These are phyloP conservation scores for Phytophthora pseudosyringae DNA, from an alignment of 352 stramenopile species.

Conservation along the genomic window DNA sequence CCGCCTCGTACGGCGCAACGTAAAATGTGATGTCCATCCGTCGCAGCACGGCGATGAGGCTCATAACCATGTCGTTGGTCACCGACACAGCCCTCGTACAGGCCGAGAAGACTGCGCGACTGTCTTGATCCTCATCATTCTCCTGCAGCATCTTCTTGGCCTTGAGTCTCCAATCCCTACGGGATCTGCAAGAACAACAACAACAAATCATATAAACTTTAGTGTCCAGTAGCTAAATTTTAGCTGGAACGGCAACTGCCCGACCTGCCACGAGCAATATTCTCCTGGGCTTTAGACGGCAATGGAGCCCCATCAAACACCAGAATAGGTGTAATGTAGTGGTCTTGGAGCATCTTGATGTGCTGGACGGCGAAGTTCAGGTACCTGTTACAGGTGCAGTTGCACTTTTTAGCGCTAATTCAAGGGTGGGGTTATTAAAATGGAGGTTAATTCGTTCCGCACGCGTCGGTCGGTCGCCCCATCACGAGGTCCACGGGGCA, in stretches of 20 bases:
- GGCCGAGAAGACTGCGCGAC: conserved; percentile 27
- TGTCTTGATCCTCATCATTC: conserved; percentile 27
- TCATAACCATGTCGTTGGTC: conserved; percentile 79
- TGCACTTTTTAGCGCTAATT: conserved; percentile 40
- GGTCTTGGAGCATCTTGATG: conserved; percentile 86
- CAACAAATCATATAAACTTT: not conserved
- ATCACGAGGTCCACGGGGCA: conserved; percentile 87
- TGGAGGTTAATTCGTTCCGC: conserved; percentile 39
- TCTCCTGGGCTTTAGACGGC: conserved; percentile 85
- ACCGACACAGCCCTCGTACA: conserved; percentile 69
- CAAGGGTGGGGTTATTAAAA: conserved; percentile 13
- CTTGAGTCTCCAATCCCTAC: conserved; percentile 51
- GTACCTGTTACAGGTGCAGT: conserved; percentile 48
- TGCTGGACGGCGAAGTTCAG: conserved; percentile 90
- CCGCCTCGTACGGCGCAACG: conserved; percentile 97
- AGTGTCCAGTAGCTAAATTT: conserved; percentile 2
- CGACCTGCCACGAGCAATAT: conserved; percentile 55
- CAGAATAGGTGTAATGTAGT: conserved; percentile 88
- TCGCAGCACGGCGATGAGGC: conserved; percentile 64
- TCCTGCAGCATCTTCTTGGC: conserved; percentile 37
- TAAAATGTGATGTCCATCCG: conserved; percentile 90
- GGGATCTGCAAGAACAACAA: conserved; percentile 32
- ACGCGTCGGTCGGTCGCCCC: conserved; percentile 60
- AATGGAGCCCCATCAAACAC: conserved; percentile 95
- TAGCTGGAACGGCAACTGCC: not conserved